A percentile compares a stretch with the other conserved stretches of the same genome.
Evolutionary conservation across 495 filamentous ascomycete genomes (phyloP).

Genomic region (Penicillium bialowiezense): DNA sequence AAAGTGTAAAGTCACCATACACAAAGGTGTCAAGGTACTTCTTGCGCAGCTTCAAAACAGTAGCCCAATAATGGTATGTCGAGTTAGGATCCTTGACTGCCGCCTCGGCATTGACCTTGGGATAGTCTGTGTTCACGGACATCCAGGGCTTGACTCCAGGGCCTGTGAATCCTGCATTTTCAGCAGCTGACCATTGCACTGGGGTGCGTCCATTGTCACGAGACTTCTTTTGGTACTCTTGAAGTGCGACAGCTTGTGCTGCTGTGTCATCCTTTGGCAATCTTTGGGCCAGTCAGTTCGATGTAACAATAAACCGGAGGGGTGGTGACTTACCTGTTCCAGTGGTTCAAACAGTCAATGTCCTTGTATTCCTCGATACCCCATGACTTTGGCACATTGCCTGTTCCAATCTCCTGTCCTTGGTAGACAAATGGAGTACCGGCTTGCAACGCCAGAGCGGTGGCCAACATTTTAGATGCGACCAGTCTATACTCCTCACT

Average conservation of each 20-base stretch:
- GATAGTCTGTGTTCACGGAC: conserved; percentile 55
- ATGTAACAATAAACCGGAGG: too few species aligned
- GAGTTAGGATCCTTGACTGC: conserved; percentile 46
- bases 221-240: conserved; percentile 50
- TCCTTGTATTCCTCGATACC: conserved; percentile 68
- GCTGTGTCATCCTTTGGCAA: conserved; percentile 34
- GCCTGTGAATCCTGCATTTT: conserved; percentile 52
- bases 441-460: conserved; percentile 54
- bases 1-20: conserved; percentile 56
- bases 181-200: conserved; percentile 47
- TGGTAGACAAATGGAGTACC: conserved; percentile 75
- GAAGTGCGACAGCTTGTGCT: conserved; percentile 30
- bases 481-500: conserved; percentile 42
- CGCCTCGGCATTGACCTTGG: conserved; percentile 47
- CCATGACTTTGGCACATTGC: conserved; percentile 65
- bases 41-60: conserved; percentile 52
- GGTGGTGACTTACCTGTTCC: conserved; percentile 45
- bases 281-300: conserved; percentile 12
- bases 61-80: conserved; percentile 51
- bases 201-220: conserved; percentile 58
- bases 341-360: conserved; percentile 66
- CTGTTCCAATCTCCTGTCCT: conserved; percentile 76
- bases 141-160: conserved; percentile 58
- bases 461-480: conserved; percentile 62
- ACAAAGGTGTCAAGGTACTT: conserved; percentile 56